These are phyloP conservation scores for Sclerotinia subarctica DNA, from an alignment of 2,329 filamentous ascomycete genomes.

Conservation along the genomic window DNA sequence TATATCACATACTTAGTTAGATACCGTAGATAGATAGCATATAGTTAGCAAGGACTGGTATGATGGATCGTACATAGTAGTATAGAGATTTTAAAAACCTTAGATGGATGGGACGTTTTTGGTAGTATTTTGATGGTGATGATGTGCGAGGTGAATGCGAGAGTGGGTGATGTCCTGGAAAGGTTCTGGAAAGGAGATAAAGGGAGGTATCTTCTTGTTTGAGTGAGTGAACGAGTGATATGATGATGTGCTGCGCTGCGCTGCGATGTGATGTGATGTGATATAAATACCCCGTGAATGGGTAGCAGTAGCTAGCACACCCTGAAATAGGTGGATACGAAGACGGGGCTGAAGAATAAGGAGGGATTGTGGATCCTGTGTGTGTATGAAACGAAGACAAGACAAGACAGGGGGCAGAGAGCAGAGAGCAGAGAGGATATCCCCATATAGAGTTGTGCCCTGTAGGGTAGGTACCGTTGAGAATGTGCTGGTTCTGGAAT, in stretches of 20 bases:
- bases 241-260: too few relatives aligned
- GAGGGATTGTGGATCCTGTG: neutral
- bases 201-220: too few relatives aligned
- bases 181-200: too few relatives aligned
- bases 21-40: slow-evolving; percentile 12
- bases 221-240: too few relatives aligned
- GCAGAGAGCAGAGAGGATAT: too few relatives aligned
- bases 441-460: neutral
- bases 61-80: neutral
- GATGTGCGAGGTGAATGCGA: neutral
- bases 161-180: neutral
- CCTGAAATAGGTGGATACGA: neutral
- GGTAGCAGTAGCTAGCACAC: neutral
- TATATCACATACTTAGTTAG: slow-evolving; percentile 4
- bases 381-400: neutral
- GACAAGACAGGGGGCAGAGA: neutral
- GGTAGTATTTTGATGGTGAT: neutral
- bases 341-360: neutral
- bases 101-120: neutral
- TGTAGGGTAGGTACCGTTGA: too few relatives aligned
- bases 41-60: neutral
- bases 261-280: too few relatives aligned
- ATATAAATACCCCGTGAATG: neutral
- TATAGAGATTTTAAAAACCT: neutral
- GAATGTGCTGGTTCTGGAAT: too few relatives aligned